Percentiles rank a stretch among this genome's conserved stretches.
Evolutionary conservation across 176 grass and related monocot genomes (phyloP).

Genomic region (Themeda triandra): DNA sequence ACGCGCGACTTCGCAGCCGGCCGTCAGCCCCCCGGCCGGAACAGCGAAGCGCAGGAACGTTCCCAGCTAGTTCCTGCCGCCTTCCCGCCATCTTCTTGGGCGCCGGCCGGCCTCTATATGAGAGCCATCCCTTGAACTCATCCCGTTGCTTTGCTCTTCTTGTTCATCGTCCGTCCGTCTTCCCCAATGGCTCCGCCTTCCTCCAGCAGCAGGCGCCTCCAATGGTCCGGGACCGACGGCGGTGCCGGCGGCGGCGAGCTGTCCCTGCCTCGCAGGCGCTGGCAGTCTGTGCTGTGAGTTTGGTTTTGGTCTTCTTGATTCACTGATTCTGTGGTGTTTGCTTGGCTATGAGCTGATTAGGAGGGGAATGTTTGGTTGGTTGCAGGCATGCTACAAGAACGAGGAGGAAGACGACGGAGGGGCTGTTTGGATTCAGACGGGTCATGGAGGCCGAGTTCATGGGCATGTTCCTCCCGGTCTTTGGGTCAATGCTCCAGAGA

Average conservation of each 20-base stretch:
- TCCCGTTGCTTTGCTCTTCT: constrained; percentile 9
- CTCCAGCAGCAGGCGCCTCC: background rate
- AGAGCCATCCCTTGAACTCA: background rate
- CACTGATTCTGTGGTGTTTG: background rate
- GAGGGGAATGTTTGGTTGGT: background rate
- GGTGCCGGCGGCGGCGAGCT: background rate
- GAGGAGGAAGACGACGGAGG: constrained; percentile 21
- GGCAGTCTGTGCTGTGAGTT: constrained; percentile 47
- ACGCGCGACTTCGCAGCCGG: background rate
- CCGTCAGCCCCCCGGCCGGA: background rate
- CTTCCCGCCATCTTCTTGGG: constrained; percentile 36
- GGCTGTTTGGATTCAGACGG: constrained; percentile 27
- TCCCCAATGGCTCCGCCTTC: constrained; percentile 39
- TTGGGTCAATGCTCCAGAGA: constrained; percentile 34
- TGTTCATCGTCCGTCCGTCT: background rate
- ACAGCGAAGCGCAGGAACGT: background rate
- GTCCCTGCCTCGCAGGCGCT: constrained; percentile 37
- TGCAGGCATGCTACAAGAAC: constrained; percentile 28
- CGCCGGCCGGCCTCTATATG: constrained; percentile 14
- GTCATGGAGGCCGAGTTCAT: constrained; percentile 27
- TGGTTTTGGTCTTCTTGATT: background rate
- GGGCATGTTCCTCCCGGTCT: constrained; percentile 20
- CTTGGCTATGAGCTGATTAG: constrained; percentile 4
- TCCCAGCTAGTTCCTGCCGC: constrained; percentile 30
- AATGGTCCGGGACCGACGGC: background rate